Evolutionary conservation across 176 grass and related monocot genomes (phyloP), one percentile per base, ranked within the genome.

Genomic region (Zea luxurians): DNA sequence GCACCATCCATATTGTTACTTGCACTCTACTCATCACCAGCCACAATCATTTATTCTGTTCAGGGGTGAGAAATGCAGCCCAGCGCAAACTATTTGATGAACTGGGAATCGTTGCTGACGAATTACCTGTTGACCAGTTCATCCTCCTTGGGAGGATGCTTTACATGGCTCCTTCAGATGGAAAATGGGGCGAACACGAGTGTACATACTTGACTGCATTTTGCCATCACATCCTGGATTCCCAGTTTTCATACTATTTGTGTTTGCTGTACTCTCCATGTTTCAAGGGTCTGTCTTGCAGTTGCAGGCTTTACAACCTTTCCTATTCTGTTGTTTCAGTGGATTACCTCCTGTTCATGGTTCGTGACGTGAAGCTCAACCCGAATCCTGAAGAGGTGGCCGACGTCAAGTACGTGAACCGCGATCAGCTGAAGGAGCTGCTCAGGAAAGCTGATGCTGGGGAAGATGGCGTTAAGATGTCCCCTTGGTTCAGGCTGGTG

Each of bases 171-270:
- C 92, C 92, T 7, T 95, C 92, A 40, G 96, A 99, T 79, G 92
- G 92, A 20, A 95, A 91, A 83, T 99, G 92, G 96, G 96, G 92
- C 15, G 96, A 99, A 61, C 92, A 99, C 37, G 96, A 99, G 61
- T 2, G 90, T 99, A 90, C 43, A 41, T 71, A 67, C 62, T 77
- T 55, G 68, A 70, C 35, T 49, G 9, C 18, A 9, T 35, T 66
- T 17, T 49, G 5, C 55, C 4, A 71, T 37, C 50, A 62, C 69
- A 36, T 53, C 0, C 50, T 35, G 5, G 48, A 59, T 63, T 63
- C 66, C 48, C 46, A 68, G 68, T 20, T 73, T 73, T 13, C 68
- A 35, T 69, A 21, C 36, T 43, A 10, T 38, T 37, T 20, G 10
- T 45, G 8, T 34, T 48, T 54, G 3, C 27, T 17, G 10, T 3